Conservation (phyloP, 2,329 filamentous ascomycete genomes). For the Myriosclerotinia curreyana region DNA sequence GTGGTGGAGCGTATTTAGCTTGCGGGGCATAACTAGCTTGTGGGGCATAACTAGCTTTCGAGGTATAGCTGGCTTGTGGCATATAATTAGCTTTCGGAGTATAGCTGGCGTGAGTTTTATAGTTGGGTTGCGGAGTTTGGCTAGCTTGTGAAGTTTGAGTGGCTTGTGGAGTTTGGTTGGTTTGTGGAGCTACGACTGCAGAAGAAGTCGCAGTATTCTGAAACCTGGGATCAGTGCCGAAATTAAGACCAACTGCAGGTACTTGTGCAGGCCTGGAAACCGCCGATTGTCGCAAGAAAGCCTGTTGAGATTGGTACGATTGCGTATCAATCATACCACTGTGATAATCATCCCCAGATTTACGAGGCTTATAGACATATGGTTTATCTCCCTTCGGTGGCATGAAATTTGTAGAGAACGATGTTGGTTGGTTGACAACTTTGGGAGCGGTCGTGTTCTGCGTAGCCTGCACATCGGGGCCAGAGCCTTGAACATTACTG, state of each 20-base stretch:
- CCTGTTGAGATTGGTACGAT: constrained; percentile 39
- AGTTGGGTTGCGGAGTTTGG: not conserved
- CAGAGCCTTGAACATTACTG: not conserved
- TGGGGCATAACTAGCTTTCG: not conserved
- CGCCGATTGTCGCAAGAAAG: constrained; percentile 37
- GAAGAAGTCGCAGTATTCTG: constrained; percentile 16
- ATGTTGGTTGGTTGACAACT: constrained; percentile 32
- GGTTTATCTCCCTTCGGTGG: constrained; percentile 45
- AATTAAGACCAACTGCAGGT: constrained; percentile 30
- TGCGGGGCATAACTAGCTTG: constrained; percentile 12
- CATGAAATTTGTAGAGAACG: constrained; percentile 28
- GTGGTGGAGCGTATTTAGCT: constrained; percentile 15
- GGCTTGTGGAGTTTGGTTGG: no score
- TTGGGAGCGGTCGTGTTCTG: not conserved
- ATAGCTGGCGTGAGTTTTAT: not conserved
- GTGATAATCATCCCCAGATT: constrained; percentile 30
- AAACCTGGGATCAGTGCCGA: constrained; percentile 38
- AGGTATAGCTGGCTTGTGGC: not conserved
- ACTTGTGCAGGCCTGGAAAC: constrained; percentile 22
- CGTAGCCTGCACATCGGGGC: not conserved
- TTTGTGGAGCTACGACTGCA: not conserved
- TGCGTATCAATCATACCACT: constrained; percentile 34
- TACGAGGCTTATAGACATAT: constrained; percentile 52
- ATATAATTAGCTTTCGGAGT: not conserved
- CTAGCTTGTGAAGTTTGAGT: no score